phyloP scores from a whole-genome alignment of 306 rosid genomes.

The Ormosia semicastrata region DNA sequence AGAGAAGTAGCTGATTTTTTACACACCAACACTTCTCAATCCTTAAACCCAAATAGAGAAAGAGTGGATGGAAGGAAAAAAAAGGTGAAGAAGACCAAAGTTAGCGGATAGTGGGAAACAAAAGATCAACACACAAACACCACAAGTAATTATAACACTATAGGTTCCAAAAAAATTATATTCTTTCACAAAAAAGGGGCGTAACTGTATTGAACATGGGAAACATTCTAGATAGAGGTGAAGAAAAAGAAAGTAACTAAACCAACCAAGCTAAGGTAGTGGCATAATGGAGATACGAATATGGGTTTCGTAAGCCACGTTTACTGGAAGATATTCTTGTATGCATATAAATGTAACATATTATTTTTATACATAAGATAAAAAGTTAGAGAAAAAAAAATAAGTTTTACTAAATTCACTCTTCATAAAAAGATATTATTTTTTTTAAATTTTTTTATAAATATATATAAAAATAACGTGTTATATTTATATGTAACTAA shows the following conservation, averaged over 20 bases:
- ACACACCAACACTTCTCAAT: slow-evolving; percentile 12
- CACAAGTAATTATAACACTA: slow-evolving; percentile 42
- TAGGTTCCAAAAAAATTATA: slow-evolving; percentile 30
- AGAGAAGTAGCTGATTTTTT: slow-evolving; percentile 34
- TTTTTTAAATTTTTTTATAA: too few species aligned
- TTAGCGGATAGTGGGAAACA: slow-evolving; percentile 41
- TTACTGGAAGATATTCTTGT: too few species aligned
- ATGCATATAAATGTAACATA: too few species aligned
- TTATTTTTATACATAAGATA: too few species aligned
- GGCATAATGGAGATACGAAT: slow-evolving; percentile 27
- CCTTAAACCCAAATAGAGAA: slow-evolving; percentile 45
- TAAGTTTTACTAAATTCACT: too few species aligned
- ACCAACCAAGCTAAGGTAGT: background rate
- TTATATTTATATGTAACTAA: too few species aligned
- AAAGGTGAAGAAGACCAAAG: slow-evolving; percentile 37
- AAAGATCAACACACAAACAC: slow-evolving; percentile 35
- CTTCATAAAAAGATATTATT: too few species aligned
- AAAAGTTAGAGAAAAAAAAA: too few species aligned
- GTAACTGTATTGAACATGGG: slow-evolving; percentile 29
- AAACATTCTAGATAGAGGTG: slow-evolving; percentile 16
- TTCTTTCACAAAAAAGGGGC: slow-evolving; percentile 22
- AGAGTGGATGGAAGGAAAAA: background rate
- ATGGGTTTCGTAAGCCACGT: slow-evolving; percentile 40
- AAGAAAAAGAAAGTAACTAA: background rate
- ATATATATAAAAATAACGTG: too few species aligned